phyloP scores from a whole-genome alignment of 495 filamentous ascomycete species.

The Neurospora tetrasperma region DNA sequence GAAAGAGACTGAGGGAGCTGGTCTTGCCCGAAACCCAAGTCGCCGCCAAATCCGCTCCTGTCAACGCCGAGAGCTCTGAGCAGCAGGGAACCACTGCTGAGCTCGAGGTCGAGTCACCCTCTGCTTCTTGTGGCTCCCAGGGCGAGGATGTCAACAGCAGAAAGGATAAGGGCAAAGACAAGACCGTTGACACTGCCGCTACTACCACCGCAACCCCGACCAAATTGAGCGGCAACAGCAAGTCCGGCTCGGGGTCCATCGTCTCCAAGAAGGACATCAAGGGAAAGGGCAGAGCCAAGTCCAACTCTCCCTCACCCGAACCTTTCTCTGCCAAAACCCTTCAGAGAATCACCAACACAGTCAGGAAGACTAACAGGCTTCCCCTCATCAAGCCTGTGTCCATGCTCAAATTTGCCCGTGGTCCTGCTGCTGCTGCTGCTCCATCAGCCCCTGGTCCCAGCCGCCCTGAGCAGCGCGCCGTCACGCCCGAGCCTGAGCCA shows the following conservation, averaged over 20 bases:
- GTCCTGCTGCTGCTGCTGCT: fast-evolving
- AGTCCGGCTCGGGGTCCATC: not conserved
- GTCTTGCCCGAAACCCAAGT: not conserved
- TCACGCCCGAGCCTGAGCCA: not conserved
- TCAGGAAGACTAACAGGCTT: not conserved
- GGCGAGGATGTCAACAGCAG: not conserved
- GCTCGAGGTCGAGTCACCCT: not conserved
- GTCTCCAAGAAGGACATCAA: not conserved
- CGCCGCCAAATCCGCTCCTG: not conserved
- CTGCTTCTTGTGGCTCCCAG: not conserved
- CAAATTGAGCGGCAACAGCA: not conserved
- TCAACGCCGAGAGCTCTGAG: not conserved
- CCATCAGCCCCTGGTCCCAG: not conserved
- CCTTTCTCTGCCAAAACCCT: not conserved
- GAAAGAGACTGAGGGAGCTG: not conserved
- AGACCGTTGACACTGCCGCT: not conserved
- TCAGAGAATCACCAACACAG: not conserved
- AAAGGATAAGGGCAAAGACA: not conserved
- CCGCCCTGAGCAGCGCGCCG: not conserved
- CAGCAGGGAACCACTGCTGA: not conserved
- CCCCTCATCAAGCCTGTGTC: not conserved
- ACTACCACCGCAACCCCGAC: not conserved
- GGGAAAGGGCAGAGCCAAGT: not conserved
- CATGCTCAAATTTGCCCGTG: not conserved
- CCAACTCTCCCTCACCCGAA: not conserved